Evolutionary conservation across 2,329 filamentous ascomycete species (phyloP).

Genomic region (Pseudogymnoascus sp.): DNA sequence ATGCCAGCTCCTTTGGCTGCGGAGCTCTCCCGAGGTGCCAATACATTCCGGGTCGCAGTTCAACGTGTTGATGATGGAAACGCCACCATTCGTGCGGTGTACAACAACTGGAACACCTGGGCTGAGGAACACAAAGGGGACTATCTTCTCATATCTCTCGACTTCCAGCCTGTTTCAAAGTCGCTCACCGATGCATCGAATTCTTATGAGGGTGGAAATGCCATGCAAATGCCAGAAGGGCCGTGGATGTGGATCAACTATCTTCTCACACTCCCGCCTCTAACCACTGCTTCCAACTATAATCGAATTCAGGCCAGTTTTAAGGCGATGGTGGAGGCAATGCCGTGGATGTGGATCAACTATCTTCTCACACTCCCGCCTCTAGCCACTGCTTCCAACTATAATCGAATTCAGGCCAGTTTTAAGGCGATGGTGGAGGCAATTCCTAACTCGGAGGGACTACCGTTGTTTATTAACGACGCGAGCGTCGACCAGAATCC

Average conservation of each 20-base stretch:
- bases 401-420: constrained; percentile 25
- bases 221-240: constrained; percentile 29
- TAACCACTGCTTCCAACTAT: constrained; percentile 21
- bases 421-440: constrained; percentile 25
- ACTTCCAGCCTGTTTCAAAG: constrained; percentile 26
- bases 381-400: constrained; percentile 19
- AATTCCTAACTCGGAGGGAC: constrained; percentile 22
- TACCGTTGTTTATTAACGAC: constrained; percentile 27
- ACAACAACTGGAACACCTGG: constrained; percentile 25
- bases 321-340: constrained; percentile 23
- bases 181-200: constrained; percentile 28
- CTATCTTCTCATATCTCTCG: constrained; percentile 21
- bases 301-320: constrained; percentile 26
- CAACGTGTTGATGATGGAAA: constrained; percentile 23
- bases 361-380: constrained; percentile 25
- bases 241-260: constrained; percentile 29
- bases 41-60: constrained; percentile 29
- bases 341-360: constrained; percentile 27
- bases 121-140: constrained; percentile 25
- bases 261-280: constrained; percentile 21
- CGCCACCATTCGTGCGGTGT: constrained; percentile 9
- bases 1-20: constrained; percentile 27
- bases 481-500: constrained; percentile 13
- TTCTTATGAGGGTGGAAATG: constrained; percentile 26
- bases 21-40: constrained; percentile 26